Conservation (phyloP, 176 grass and related monocot species). For the Raddia distichophylla region DNA sequence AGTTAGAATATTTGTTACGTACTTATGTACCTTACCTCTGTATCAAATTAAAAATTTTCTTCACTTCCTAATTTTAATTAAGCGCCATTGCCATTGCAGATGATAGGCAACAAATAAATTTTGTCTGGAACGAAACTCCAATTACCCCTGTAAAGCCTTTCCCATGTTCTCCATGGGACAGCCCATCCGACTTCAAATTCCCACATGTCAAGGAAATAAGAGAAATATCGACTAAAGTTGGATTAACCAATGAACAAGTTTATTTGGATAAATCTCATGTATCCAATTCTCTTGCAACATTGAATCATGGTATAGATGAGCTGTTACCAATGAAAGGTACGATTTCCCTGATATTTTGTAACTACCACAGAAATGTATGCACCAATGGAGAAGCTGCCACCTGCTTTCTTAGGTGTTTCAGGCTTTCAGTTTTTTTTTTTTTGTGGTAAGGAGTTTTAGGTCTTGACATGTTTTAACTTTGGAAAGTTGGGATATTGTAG, state of each 20-base stretch:
- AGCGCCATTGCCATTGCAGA: slow-evolving; percentile 55
- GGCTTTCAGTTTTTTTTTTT: neutral
- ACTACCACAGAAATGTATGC: slow-evolving; percentile 28
- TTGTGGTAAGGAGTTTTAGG: neutral
- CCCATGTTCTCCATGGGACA: slow-evolving; percentile 56
- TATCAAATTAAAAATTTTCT: slow-evolving; percentile 22
- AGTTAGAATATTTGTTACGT: neutral
- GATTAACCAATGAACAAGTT: slow-evolving; percentile 56
- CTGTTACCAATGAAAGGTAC: slow-evolving; percentile 62
- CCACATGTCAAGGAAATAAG: slow-evolving; percentile 57
- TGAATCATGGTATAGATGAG: slow-evolving; percentile 55
- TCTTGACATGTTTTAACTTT: neutral
- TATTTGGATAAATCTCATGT: slow-evolving; percentile 50
- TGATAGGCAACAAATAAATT: slow-evolving; percentile 82
- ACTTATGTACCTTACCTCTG: neutral
- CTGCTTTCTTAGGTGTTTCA: slow-evolving; percentile 28
- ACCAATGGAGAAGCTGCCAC: neutral
- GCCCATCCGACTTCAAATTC: slow-evolving; percentile 66
- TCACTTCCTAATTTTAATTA: slow-evolving; percentile 11
- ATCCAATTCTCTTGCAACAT: slow-evolving; percentile 43
- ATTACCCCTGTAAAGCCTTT: slow-evolving; percentile 58
- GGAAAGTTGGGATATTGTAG: neutral
- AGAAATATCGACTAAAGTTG: slow-evolving; percentile 54
- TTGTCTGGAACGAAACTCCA: slow-evolving; percentile 78
- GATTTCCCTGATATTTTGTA: slow-evolving; percentile 44